phyloP scores from a whole-genome alignment of 495 filamentous ascomycete species.

The Tuber indicum region DNA sequence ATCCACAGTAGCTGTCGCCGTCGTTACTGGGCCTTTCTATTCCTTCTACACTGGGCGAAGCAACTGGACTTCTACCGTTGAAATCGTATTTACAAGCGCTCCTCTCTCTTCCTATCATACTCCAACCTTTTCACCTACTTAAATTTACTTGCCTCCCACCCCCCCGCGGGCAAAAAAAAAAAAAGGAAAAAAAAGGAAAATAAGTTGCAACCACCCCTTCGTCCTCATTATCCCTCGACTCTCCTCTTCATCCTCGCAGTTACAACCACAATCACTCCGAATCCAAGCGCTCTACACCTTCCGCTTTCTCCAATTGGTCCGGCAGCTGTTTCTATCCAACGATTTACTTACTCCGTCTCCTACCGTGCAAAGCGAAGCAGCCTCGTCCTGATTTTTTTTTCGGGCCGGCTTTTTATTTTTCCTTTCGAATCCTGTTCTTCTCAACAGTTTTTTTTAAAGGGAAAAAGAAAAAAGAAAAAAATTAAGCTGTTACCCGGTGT shows the following conservation, averaged over 20 bases:
- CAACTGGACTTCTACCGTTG: neutral
- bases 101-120: conserved; percentile 30
- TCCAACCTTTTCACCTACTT: conserved; percentile 26
- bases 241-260: neutral
- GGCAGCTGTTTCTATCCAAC: conserved; percentile 7
- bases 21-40: neutral
- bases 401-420: neutral
- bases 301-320: neutral
- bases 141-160: neutral
- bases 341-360: conserved; percentile 7
- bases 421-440: neutral
- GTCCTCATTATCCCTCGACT: conserved; percentile 6
- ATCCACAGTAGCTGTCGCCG: neutral
- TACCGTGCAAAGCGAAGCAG: neutral
- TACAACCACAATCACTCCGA: neutral
- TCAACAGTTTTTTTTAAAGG: neutral
- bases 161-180: neutral
- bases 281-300: neutral
- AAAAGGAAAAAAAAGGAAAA: conserved; percentile 7
- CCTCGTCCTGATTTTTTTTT: neutral
- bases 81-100: neutral
- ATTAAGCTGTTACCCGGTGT: conserved; percentile 30
- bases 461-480: neutral
- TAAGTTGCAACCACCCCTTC: neutral
- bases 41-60: neutral